A percentile compares a stretch with the other conserved stretches of the same genome.
Evolutionary conservation across 768 basidiomycete species (phyloP).

Genomic region (Leccinum sublutescens): DNA sequence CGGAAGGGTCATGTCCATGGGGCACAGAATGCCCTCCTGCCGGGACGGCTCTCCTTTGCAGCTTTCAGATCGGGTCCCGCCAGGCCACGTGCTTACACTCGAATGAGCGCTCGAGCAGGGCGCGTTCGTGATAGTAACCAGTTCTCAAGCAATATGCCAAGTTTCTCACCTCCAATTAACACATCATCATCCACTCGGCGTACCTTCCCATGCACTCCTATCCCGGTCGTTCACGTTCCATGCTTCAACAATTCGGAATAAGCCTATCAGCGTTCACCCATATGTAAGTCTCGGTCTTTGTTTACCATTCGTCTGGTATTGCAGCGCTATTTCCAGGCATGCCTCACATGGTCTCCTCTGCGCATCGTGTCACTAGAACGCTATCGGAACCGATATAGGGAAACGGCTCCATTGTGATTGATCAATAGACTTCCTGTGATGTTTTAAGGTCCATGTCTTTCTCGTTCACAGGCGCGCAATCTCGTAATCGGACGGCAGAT

Average conservation of each 20-base stretch:
- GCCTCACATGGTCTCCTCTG: conserved; percentile 7
- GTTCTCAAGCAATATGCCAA: conserved; percentile 13
- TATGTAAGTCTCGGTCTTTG: conserved; percentile 15
- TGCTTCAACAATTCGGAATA: background rate
- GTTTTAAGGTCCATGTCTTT: background rate
- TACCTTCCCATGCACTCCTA: conserved; percentile 14
- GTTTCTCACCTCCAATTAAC: conserved; percentile 15
- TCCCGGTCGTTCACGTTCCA: background rate
- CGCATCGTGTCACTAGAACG: background rate
- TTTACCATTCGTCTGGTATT: background rate
- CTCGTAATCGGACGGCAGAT: background rate
- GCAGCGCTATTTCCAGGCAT: conserved; percentile 12
- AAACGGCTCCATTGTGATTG: background rate
- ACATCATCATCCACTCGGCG: background rate
- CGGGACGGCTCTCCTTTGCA: background rate
- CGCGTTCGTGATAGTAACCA: background rate
- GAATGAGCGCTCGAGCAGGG: background rate
- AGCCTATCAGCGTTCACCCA: conserved; percentile 16
- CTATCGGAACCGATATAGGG: conserved; percentile 11
- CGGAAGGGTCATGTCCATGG: background rate
- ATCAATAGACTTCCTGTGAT: background rate
- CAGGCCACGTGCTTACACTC: background rate
- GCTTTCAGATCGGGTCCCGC: background rate
- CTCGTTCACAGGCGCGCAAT: background rate
- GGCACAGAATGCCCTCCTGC: background rate